These are phyloP conservation scores for Oryza australiensis DNA, from an alignment of 176 grass and related monocot species.

Conservation along the genomic window DNA sequence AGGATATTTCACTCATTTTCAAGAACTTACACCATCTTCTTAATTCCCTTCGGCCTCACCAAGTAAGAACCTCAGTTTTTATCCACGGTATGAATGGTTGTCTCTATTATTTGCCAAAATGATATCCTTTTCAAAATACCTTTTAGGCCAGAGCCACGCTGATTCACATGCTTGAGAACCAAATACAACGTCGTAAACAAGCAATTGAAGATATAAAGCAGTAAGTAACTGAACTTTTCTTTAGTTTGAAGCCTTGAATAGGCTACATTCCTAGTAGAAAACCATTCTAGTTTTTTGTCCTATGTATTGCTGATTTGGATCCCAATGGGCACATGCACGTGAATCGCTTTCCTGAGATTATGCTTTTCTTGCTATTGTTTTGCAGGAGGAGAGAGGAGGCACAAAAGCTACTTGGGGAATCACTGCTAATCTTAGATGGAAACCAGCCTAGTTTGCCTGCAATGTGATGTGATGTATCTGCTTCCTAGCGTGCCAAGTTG, in stretches of 20 bases:
- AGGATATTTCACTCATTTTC: slow-evolving; percentile 94
- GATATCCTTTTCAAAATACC: slow-evolving; percentile 8
- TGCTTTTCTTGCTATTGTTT: slow-evolving; percentile 26
- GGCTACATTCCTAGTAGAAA: neutral
- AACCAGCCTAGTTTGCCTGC: slow-evolving; percentile 32
- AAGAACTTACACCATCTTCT: slow-evolving; percentile 87
- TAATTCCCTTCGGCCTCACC: slow-evolving; percentile 85
- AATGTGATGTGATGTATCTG: neutral
- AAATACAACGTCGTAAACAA: slow-evolving; percentile 81
- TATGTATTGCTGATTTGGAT: neutral
- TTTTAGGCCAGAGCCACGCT: slow-evolving; percentile 84
- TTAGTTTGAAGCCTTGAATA: neutral
- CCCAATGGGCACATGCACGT: neutral
- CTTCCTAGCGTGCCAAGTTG: neutral
- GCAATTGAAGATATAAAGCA: slow-evolving; percentile 89
- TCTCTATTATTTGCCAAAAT: neutral
- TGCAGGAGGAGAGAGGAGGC: slow-evolving; percentile 91
- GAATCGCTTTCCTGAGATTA: neutral
- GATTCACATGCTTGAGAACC: slow-evolving; percentile 89
- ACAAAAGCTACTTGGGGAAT: slow-evolving; percentile 72
- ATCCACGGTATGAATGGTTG: neutral
- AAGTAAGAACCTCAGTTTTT: slow-evolving; percentile 44
- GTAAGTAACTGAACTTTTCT: slow-evolving; percentile 44
- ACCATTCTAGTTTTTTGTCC: too few species aligned
- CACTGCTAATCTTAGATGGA: slow-evolving; percentile 67